Base-by-base conservation (phyloP, 1,284 basidiomycete species). In the Apiotrichum laibachii region DNA sequence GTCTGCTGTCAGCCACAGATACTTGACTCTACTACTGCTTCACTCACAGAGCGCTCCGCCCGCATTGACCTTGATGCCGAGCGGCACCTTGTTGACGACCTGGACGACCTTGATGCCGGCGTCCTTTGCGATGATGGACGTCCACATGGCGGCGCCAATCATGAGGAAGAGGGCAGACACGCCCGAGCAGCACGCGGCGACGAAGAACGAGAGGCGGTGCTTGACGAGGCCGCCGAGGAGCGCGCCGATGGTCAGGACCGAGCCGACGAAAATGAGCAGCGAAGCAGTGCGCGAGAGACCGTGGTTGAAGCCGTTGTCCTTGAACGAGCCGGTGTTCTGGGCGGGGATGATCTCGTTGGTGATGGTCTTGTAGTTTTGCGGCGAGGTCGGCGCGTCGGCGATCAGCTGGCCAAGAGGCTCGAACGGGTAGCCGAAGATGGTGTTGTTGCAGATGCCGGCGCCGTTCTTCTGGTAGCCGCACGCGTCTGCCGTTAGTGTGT, bases 101-200 rank as follows among this genome's bases (percentile, higher is more conserved):
- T 72, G 68, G 53, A 75, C 68, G 31, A 61, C 62, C 46, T 67
- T 67, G 54, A 77, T 47, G 50, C 61, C 71, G 13, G 63, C 55
- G 63, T 76, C 70, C 61, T 77, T 76, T 45, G 67, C 67, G 51
- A 78, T 73, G 55, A 76, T 59, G 3, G 72, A 70, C 13, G 76
- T 76, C 77, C 77, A 79, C 46, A 78, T 67, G 11, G 76, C 72
- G 0, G 77, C 71, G 16, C 76, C 77, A 45, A 76, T 59, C 62
- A 76, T 63, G 34, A 78, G 64, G 21, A 72, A 56, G 48, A 76
- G 46, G 8, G 68, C 67, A 16, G 42, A 53, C 43, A 68, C 9
- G 47, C 69, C 70, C 48, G 77, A 44, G 52, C 70, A 68, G 55
- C 68, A 63, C 11, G 76, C 66, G 21, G 78, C 78, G 31, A 67